phyloP scores from a whole-genome alignment of 1,139 yeast species.

The Candida neerlandica region DNA sequence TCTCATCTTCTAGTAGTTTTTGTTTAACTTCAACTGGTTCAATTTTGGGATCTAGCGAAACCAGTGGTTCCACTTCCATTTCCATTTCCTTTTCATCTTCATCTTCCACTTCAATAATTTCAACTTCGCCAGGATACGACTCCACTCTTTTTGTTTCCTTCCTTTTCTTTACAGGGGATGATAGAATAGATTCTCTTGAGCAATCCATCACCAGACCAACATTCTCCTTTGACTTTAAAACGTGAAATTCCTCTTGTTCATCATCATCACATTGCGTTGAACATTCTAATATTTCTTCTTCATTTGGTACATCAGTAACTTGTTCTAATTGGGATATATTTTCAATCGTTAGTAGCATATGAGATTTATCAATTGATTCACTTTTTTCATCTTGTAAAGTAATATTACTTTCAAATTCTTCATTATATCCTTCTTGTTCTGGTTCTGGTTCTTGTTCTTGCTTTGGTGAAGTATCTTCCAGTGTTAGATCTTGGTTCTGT shows the following conservation, averaged over 20 bases:
- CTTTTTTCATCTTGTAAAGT: constrained; percentile 8
- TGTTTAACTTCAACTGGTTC: no score
- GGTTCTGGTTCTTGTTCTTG: not conserved
- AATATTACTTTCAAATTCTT: constrained; percentile 11
- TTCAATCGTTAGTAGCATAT: constrained; percentile 6
- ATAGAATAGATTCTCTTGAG: not conserved
- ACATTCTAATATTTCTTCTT: constrained; percentile 11
- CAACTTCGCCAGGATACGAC: not conserved
- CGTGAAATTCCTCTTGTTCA: constrained; percentile 1
- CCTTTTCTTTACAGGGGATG: not conserved
- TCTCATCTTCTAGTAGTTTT: no score
- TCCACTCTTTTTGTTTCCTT: not conserved
- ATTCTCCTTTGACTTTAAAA: not conserved
- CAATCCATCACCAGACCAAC: no score
- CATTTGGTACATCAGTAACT: constrained; percentile 3
- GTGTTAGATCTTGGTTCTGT: not conserved
- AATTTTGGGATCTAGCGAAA: no score
- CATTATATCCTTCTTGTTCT: constrained; percentile 10
- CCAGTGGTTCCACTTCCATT: not conserved
- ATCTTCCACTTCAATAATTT: not conserved
- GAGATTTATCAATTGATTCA: constrained; percentile 10
- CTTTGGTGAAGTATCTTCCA: not conserved
- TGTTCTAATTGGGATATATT: not conserved
- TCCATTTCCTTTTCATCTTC: constrained; percentile 1
- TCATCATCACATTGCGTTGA: constrained; percentile 10